phyloP scores from a whole-genome alignment of 2,329 filamentous ascomycete species.

The Niveomyces coronatus region DNA sequence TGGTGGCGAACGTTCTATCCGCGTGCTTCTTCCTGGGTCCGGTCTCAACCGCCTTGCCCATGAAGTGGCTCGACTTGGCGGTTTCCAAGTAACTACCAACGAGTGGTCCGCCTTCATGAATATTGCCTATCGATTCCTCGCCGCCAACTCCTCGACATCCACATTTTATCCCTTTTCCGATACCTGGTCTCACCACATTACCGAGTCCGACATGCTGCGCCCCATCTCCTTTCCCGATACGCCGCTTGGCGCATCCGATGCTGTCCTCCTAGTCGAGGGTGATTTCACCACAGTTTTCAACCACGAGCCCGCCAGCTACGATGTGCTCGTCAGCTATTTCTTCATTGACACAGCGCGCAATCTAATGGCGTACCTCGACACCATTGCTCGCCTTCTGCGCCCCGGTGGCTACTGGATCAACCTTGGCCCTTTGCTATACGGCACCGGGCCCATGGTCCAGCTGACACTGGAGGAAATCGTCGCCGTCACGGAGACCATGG shows the following conservation, averaged over 20 bases:
- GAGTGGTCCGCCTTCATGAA: conserved; percentile 52
- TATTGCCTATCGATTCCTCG: conserved; percentile 39
- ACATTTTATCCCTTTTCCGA: conserved; percentile 43
- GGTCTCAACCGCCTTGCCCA: conserved; percentile 42
- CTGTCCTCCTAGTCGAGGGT: conserved; percentile 41
- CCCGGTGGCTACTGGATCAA: conserved; percentile 45
- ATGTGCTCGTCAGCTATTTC: conserved; percentile 45
- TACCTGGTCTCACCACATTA: conserved; percentile 45
- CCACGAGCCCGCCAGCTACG: conserved; percentile 24
- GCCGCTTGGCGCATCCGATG: conserved; percentile 20
- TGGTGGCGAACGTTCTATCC: conserved; percentile 15
- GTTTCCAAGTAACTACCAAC: conserved; percentile 42
- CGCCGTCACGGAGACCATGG: conserved; percentile 34
- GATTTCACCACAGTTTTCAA: conserved; percentile 40
- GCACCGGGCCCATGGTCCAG: conserved; percentile 43
- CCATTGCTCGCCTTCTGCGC: conserved; percentile 36
- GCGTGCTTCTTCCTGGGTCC: conserved; percentile 40
- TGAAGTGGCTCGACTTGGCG: conserved; percentile 37
- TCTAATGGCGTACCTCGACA: conserved; percentile 43
- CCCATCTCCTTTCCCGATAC: conserved; percentile 35
- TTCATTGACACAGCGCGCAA: conserved; percentile 53
- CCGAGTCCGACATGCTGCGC: conserved; percentile 35
- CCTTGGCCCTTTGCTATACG: conserved; percentile 45
- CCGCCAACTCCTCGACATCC: conserved; percentile 15
- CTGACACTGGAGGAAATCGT: conserved; percentile 44